These are phyloP conservation scores for Elasticomyces elasticus DNA, from an alignment of 495 filamentous ascomycete genomes.

Conservation along the genomic window DNA sequence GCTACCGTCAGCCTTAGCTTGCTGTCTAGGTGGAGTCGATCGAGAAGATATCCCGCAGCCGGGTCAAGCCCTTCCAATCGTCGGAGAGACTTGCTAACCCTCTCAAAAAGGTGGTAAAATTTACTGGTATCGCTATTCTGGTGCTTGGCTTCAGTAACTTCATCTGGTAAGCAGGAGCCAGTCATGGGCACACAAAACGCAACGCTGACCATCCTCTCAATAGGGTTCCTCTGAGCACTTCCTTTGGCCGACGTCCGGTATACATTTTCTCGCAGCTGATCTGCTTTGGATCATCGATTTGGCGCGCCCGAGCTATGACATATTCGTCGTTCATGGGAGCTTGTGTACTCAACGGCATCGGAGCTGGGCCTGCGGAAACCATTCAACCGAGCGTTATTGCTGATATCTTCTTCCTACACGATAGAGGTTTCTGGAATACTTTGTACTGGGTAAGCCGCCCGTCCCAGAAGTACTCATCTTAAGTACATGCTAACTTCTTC, in stretches of 20 bases:
- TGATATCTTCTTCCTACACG: slow-evolving; percentile 58
- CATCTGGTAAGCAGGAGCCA: slow-evolving; percentile 33
- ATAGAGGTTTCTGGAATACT: slow-evolving; percentile 55
- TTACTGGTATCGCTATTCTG: slow-evolving; percentile 53
- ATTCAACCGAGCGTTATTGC: slow-evolving; percentile 54
- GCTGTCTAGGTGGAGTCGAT: no score
- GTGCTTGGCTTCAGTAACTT: slow-evolving; percentile 57
- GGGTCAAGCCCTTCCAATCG: no score
- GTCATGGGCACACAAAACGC: neutral
- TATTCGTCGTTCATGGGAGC: slow-evolving; percentile 51
- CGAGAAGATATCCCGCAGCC: no score
- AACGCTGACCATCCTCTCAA: neutral
- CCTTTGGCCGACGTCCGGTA: slow-evolving; percentile 49
- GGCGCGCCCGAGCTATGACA: slow-evolving; percentile 47
- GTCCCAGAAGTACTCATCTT: neutral
- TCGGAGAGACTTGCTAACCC: no score
- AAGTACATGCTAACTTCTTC: neutral
- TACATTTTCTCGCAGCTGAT: slow-evolving; percentile 47
- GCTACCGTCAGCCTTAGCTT: no score
- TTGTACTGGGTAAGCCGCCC: slow-evolving; percentile 44
- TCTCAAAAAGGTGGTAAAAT: no score
- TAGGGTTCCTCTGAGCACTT: slow-evolving; percentile 51
- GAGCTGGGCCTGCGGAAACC: slow-evolving; percentile 48
- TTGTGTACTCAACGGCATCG: slow-evolving; percentile 50
- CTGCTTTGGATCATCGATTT: slow-evolving; percentile 47